phyloP scores from a whole-genome alignment of 345 rosid genomes.

The Zanthoxylum bungeanum region DNA sequence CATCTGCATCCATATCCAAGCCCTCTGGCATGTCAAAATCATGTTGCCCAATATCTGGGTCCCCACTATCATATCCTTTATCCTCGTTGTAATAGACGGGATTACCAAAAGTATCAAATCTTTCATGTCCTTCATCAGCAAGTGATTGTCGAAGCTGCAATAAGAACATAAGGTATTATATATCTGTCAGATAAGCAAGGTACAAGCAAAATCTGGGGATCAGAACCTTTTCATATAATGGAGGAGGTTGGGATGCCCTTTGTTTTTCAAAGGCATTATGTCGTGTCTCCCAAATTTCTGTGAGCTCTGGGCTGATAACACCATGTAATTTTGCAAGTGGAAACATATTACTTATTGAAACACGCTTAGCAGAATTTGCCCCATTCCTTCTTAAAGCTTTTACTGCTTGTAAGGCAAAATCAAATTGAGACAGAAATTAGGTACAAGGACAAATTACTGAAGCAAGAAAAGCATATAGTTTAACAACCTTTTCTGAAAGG shows the following conservation, averaged over 20 bases:
- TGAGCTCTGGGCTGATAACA: conserved; percentile 70
- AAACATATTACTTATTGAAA: conserved; percentile 47
- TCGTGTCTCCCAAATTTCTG: conserved; percentile 54
- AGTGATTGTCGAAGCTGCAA: conserved; percentile 78
- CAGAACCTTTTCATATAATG: conserved; percentile 75
- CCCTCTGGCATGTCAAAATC: conserved; percentile 48
- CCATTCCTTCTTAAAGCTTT: conserved; percentile 51
- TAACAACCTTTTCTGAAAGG: conserved; percentile 75
- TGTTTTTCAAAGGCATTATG: conserved; percentile 21
- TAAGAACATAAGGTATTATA: conserved; percentile 20
- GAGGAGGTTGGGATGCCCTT: conserved; percentile 36
- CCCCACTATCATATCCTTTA: conserved; percentile 42
- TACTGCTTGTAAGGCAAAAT: conserved; percentile 45
- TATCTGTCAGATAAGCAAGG: conserved; percentile 5
- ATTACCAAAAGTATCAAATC: conserved; percentile 32
- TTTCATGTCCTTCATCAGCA: conserved; percentile 38
- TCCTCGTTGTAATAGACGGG: conserved; percentile 34
- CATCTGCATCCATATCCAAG: conserved; percentile 55
- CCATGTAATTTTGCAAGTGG: conserved; percentile 79
- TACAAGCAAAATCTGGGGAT: conserved; percentile 1
- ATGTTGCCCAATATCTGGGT: conserved; percentile 49
- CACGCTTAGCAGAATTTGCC: conserved; percentile 29
- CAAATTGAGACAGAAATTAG: conserved; percentile 17
- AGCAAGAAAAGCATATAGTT: conserved; percentile 11
- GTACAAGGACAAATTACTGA: conserved; percentile 6